phyloP scores from a whole-genome alignment of 202 grass and related monocot species.

The Brachypodium distachyon region DNA sequence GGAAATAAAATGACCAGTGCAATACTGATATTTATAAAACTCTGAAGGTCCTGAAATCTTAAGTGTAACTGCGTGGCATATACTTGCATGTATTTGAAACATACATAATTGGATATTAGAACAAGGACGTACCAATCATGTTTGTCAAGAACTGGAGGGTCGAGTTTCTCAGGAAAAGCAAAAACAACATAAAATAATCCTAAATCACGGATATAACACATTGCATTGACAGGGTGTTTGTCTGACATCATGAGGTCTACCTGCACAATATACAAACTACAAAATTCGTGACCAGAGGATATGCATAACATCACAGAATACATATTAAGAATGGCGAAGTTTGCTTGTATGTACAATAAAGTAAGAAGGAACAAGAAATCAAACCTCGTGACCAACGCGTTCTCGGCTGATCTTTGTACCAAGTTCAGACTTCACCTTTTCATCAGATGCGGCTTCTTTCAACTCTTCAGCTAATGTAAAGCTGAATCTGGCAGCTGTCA shows the following conservation, averaged over 20 bases:
- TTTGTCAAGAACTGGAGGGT: constrained; percentile 47
- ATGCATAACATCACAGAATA: not conserved
- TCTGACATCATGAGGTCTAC: constrained; percentile 92
- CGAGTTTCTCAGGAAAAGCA: constrained; percentile 56
- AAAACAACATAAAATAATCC: constrained; percentile 82
- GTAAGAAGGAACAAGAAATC: constrained; percentile 9
- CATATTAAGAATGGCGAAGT: not conserved
- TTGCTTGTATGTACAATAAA: not conserved
- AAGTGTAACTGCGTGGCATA: not conserved
- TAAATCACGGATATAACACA: constrained; percentile 56
- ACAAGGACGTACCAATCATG: constrained; percentile 55
- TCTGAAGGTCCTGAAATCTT: not conserved
- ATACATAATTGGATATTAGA: not conserved
- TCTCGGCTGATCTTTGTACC: constrained; percentile 90
- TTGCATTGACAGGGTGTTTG: constrained; percentile 70
- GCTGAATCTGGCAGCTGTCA: constrained; percentile 82
- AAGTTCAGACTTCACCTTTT: constrained; percentile 73
- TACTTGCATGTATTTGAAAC: not conserved
- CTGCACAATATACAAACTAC: constrained; percentile 33
- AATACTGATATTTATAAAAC: not conserved
- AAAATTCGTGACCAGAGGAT: not conserved
- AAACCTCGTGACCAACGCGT: constrained; percentile 87
- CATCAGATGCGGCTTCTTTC: constrained; percentile 79
- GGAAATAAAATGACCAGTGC: not conserved
- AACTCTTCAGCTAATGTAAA: constrained; percentile 83